These are phyloP conservation scores for Gastrolobium villosum DNA, from an alignment of 306 rosid genomes.

Conservation along the genomic window DNA sequence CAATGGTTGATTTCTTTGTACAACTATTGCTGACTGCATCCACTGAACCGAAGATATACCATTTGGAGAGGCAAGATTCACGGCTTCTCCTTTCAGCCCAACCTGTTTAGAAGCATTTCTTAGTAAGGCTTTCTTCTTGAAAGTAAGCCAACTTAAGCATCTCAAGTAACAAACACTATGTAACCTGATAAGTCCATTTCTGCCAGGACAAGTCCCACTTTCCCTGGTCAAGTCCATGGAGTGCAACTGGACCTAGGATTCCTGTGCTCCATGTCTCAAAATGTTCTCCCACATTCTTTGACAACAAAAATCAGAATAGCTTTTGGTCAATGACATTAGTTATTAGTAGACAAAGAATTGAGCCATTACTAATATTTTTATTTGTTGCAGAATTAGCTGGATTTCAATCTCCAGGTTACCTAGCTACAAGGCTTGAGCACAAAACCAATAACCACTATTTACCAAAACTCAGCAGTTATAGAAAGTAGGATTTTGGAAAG, in stretches of 20 bases:
- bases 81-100: constrained; percentile 10
- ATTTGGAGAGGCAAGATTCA: constrained; percentile 69
- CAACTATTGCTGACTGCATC: constrained; percentile 67
- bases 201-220: constrained; percentile 82
- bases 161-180: neutral
- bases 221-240: constrained; percentile 84
- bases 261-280: constrained; percentile 87
- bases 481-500: constrained; percentile 6
- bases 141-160: neutral
- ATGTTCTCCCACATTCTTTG: constrained; percentile 88
- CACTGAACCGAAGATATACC: constrained; percentile 70
- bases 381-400: no score
- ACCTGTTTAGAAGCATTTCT: constrained; percentile 52
- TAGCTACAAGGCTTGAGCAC: neutral
- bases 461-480: constrained; percentile 10
- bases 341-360: neutral
- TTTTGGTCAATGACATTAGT: neutral
- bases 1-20: constrained; percentile 65
- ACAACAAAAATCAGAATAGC: constrained; percentile 16
- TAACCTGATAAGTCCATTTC: constrained; percentile 85
- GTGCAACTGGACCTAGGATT: constrained; percentile 86
- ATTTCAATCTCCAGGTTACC: no score
- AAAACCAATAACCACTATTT: neutral
- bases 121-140: constrained; percentile 36
- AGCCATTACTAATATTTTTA: no score